These are phyloP conservation scores for Angomonas ambiguus DNA, from an alignment of 208 protist species.

Conservation along the genomic window DNA sequence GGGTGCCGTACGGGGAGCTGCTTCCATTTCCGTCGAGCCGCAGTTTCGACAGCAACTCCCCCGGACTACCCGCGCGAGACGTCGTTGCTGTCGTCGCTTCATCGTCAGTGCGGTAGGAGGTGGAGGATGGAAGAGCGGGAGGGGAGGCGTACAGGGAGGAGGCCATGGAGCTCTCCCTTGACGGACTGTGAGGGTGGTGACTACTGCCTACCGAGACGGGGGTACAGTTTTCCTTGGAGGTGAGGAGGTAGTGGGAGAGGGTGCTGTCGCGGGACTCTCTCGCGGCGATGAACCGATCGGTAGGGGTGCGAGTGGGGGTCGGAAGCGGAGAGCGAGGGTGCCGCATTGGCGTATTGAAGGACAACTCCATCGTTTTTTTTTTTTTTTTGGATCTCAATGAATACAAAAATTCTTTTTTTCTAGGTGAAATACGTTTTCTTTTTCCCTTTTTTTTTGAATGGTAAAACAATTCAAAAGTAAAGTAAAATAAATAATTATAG, in stretches of 20 bases:
- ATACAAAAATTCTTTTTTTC: not conserved
- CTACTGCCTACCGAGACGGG: slow-evolving; percentile 38
- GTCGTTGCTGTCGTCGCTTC: too few species aligned
- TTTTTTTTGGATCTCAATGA: slow-evolving; percentile 6
- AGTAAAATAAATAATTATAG: too few species aligned
- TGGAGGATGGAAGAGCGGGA: too few species aligned
- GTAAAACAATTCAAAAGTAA: too few species aligned
- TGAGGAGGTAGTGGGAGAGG: slow-evolving; percentile 78
- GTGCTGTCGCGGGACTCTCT: slow-evolving; percentile 43
- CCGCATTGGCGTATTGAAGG: slow-evolving; percentile 17
- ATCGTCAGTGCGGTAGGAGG: too few species aligned
- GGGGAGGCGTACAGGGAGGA: slow-evolving; percentile 6
- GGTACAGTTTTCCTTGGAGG: slow-evolving; percentile 56
- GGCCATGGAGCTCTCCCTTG: slow-evolving; percentile 12
- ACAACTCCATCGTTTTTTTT: slow-evolving; percentile 14
- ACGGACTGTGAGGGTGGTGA: slow-evolving; percentile 23
- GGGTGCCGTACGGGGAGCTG: not conserved
- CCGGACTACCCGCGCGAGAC: not conserved
- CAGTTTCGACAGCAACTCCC: slow-evolving; percentile 32
- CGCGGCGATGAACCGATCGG: slow-evolving; percentile 74
- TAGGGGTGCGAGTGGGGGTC: slow-evolving; percentile 3
- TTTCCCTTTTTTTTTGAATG: slow-evolving; percentile 19
- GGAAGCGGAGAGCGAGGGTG: not conserved
- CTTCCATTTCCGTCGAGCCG: slow-evolving; percentile 18
- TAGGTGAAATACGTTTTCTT: too few species aligned